Evolutionary conservation across 352 stramenopile genomes (phyloP).

Genomic region (Peronosclerospora sorghi): DNA sequence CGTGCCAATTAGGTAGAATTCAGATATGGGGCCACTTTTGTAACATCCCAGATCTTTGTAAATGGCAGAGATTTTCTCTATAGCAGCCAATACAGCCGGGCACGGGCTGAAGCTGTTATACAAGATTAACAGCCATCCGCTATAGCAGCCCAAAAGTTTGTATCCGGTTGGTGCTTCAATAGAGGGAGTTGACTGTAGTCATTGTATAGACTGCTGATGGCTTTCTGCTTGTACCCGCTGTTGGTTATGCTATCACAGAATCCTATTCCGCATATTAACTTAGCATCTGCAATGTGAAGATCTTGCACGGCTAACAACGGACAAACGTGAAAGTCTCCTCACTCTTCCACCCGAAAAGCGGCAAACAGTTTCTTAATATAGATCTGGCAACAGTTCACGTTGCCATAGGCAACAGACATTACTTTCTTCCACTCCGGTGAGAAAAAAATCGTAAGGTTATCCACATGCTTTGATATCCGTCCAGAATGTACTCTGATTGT

Average conservation of each 20-base stretch:
- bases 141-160: too few relatives aligned
- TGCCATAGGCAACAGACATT: slow-evolving; percentile 79
- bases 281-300: slow-evolving; percentile 53
- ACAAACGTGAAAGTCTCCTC: slow-evolving; percentile 23
- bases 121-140: too few relatives aligned
- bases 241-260: slow-evolving; percentile 25
- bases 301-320: slow-evolving; percentile 29
- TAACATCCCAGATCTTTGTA: too few relatives aligned
- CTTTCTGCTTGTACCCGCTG: not conserved
- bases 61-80: too few relatives aligned
- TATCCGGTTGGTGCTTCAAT: slow-evolving; percentile 9
- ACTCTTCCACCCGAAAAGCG: slow-evolving; percentile 9
- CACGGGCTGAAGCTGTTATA: too few relatives aligned
- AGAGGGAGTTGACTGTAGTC: slow-evolving; percentile 11
- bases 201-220: slow-evolving; percentile 40
- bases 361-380: slow-evolving; percentile 14
- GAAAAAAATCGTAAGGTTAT: not conserved
- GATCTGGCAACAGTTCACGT: slow-evolving; percentile 35
- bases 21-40: too few relatives aligned
- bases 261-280: slow-evolving; percentile 70
- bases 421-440: slow-evolving; percentile 48
- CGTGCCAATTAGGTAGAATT: too few relatives aligned
- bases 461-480: not conserved
- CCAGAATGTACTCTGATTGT: not conserved
- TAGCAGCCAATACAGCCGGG: too few relatives aligned